Evolutionary conservation across 2,329 filamentous ascomycete species (phyloP).

Genomic region (Lecanicillium sp.): DNA sequence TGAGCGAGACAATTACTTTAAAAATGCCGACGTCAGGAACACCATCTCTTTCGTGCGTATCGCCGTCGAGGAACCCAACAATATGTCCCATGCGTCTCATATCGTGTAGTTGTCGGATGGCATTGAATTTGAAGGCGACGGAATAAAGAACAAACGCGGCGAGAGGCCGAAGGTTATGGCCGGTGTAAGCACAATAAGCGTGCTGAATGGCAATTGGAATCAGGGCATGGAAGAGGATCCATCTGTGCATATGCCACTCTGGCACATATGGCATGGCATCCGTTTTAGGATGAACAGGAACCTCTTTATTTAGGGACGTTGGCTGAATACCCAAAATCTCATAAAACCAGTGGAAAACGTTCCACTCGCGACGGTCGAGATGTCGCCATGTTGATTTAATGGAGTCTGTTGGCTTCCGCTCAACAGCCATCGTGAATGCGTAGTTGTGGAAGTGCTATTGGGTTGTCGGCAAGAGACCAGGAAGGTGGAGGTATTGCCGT

Average conservation of each 20-base stretch:
- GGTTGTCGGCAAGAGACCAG: no score
- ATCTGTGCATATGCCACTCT: conserved; percentile 24
- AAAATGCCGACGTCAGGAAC: conserved; percentile 27
- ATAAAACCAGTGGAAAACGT: conserved; percentile 18
- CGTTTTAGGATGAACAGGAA: conserved; percentile 27
- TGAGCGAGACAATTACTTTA: conserved; percentile 22
- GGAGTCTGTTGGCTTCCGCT: conserved; percentile 17
- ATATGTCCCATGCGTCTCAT: conserved; percentile 26
- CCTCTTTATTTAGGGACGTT: conserved; percentile 16
- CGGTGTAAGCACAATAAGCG: conserved; percentile 19
- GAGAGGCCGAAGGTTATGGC: conserved; percentile 19
- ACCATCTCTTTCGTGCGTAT: conserved; percentile 30
- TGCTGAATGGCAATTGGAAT: conserved; percentile 28
- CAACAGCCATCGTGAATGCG: conserved; percentile 5
- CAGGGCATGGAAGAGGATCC: conserved; percentile 26
- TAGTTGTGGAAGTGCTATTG: no score
- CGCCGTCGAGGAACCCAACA: conserved; percentile 31
- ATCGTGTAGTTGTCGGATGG: conserved; percentile 26
- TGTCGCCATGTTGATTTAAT: conserved; percentile 28
- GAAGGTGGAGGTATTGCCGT: no score
- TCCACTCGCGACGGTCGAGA: conserved; percentile 18
- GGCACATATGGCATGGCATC: conserved; percentile 28
- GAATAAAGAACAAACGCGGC: conserved; percentile 26
- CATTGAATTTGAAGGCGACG: conserved; percentile 26
- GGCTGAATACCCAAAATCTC: conserved; percentile 21